Evolutionary conservation across 75 land plant genomes (phyloP), one percentile per base, ranked within the genome.

Genomic region (Cunninghamia lanceolata): DNA sequence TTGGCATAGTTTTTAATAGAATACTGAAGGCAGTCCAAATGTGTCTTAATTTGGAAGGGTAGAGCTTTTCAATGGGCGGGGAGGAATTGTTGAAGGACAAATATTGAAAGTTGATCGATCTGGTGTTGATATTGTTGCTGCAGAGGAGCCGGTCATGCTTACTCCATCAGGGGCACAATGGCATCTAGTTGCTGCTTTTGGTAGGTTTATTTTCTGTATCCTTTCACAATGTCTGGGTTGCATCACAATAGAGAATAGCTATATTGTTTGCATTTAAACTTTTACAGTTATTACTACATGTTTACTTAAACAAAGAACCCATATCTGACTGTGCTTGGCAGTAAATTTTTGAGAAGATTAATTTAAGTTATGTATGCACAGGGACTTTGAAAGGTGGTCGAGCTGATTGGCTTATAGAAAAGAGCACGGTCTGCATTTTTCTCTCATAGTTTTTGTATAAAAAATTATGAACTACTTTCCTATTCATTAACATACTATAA

Each of bases 341-440:
- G 40, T 80, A 42, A 11, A 80, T 45, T 21, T 45, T 80, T 80
- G 50, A 28, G 32, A 42, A 28, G 1, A 16, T 80, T 80, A 80
- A 80, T 28, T 80, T 28, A 28, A 45, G 21, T 80, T 43, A 80
- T 45, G 3, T 80, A 42, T 42, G 46, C 66, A 42, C 86, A 97
- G 99, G 96, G 38, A 90, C 93, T 56, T 86, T 98, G 70, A 98
- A 98, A 89, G 99, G 99, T 82, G 99, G 99, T 68, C 92, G 99
- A 36, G 94, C 93, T 83, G 99, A 98, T 85, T 98, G 99, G 99
- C 95, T 98, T 84, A 85, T 98, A 59, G 99, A 98, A 45, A 98
- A 98, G 85, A 96, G 99, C 90, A 98, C 99, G 14, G 99, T 97
- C 89, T 59, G 94, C 84, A 42, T 82, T 75, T 85, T 63, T 47